A percentile compares a stretch with the other conserved stretches of the same genome.
Conservation (phyloP, 192 early-diverging fungal genomes). For the Coemansia sp. region DNA sequence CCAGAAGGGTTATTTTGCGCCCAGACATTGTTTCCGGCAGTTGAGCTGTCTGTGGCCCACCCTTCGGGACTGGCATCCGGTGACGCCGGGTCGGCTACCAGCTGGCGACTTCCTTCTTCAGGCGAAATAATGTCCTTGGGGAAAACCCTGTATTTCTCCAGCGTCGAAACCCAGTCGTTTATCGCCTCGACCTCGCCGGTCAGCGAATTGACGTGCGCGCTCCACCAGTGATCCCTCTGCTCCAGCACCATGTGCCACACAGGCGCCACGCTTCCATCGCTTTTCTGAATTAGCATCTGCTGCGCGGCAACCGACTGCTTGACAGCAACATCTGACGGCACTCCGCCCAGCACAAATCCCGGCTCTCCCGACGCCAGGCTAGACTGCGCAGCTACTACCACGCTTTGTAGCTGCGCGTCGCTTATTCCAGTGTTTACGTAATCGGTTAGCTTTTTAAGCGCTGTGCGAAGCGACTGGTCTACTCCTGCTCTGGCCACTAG, state of each 20-base stretch:
- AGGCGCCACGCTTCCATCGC: conserved; percentile 21
- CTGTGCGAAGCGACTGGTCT: neutral
- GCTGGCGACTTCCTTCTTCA: neutral
- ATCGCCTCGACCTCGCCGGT: conserved; percentile 48
- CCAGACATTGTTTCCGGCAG: conserved; percentile 90
- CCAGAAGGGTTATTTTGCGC: conserved; percentile 83
- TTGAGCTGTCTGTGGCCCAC: conserved; percentile 60
- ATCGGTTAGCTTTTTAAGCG: conserved; percentile 57
- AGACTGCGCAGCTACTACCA: conserved; percentile 71
- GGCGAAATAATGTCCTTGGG: conserved; percentile 14
- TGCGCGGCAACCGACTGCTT: neutral
- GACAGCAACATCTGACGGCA: neutral
- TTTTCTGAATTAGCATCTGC: conserved; percentile 8
- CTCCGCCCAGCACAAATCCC: conserved; percentile 6
- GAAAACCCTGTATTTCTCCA: conserved; percentile 16
- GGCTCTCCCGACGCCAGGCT: conserved; percentile 5
- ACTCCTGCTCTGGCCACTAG: conserved; percentile 1
- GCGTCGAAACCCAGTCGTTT: conserved; percentile 58
- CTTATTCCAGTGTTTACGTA: conserved; percentile 77
- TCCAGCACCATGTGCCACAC: conserved; percentile 61
- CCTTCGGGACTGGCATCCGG: conserved; percentile 76
- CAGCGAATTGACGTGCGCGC: conserved; percentile 27
- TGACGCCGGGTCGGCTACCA: conserved; percentile 26
- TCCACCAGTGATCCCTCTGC: conserved; percentile 53
- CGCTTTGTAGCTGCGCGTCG: conserved; percentile 57